Percentiles rank a stretch among this genome's conserved stretches.
Conservation (phyloP, 176 grass and related monocot genomes). For the Carex parvula region DNA sequence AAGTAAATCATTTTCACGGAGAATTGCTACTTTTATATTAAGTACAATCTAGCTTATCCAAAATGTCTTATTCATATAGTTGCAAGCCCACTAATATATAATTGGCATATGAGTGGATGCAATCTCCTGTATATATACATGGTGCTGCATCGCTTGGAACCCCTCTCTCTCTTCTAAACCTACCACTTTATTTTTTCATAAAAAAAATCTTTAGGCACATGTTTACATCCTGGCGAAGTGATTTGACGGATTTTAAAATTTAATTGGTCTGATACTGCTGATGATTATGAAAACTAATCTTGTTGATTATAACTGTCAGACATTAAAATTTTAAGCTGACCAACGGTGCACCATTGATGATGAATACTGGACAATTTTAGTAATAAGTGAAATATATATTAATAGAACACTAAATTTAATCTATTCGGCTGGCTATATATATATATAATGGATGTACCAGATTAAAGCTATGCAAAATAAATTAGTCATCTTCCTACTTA, state of each 20-base stretch:
- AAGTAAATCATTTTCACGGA: background rate
- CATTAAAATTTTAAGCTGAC: too few species aligned
- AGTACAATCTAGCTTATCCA: background rate
- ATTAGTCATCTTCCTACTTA: too few species aligned
- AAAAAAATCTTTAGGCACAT: background rate
- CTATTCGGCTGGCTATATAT: too few species aligned
- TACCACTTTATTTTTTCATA: background rate
- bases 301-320: too few species aligned
- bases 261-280: too few species aligned
- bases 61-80: slow-evolving; percentile 16
- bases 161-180: background rate
- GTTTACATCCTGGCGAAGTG: slow-evolving; percentile 5
- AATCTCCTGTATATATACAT: background rate
- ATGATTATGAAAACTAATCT: too few species aligned
- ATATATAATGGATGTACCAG: too few species aligned
- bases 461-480: too few species aligned
- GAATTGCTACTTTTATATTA: background rate
- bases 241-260: background rate
- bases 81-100: slow-evolving; percentile 17
- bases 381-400: too few species aligned
- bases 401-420: too few species aligned
- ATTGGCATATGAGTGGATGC: slow-evolving; percentile 19
- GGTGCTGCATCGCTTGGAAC: slow-evolving; percentile 1
- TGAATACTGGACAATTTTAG: too few species aligned
- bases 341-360: too few species aligned